phyloP scores from a whole-genome alignment of 495 filamentous ascomycete genomes.

The Penicillium canescens region DNA sequence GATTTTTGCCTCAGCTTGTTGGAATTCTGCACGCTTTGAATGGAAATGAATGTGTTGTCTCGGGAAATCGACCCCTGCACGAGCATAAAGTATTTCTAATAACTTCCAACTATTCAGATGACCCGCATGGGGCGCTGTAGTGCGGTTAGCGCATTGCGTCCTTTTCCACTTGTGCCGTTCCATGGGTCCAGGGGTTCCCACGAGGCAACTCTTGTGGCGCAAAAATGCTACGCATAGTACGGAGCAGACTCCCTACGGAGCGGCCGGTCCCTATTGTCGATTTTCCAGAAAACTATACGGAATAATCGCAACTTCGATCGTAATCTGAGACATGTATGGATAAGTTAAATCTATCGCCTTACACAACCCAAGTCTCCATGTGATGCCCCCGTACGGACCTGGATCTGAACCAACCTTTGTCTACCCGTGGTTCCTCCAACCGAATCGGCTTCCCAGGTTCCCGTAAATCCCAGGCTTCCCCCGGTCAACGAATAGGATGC shows the following conservation, averaged over 20 bases:
- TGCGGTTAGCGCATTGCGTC: conserved; percentile 5
- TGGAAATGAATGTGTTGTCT: neutral
- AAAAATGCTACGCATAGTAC: neutral
- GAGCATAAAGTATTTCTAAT: neutral
- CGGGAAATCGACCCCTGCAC: too few relatives aligned
- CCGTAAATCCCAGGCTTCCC: too few relatives aligned
- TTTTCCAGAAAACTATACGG: neutral
- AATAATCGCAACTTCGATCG: neutral
- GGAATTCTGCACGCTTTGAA: neutral
- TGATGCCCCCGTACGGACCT: too few relatives aligned
- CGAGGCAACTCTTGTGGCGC: conserved; percentile 9
- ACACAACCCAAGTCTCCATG: neutral
- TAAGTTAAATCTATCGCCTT: neutral
- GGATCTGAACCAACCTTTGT: too few relatives aligned
- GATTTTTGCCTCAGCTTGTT: neutral
- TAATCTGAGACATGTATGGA: neutral
- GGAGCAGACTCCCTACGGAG: too few relatives aligned
- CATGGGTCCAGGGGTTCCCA: conserved; percentile 4
- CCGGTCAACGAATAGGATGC: too few relatives aligned
- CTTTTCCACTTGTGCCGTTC: conserved; percentile 9
- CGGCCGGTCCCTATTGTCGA: conserved; percentile 1
- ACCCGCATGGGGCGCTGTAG: conserved; percentile 7
- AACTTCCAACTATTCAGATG: neutral
- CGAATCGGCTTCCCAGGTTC: too few relatives aligned
- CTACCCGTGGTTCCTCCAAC: too few relatives aligned